phyloP scores from a whole-genome alignment of 2,329 filamentous ascomycete species.

The Colletotrichum euphorbiae region DNA sequence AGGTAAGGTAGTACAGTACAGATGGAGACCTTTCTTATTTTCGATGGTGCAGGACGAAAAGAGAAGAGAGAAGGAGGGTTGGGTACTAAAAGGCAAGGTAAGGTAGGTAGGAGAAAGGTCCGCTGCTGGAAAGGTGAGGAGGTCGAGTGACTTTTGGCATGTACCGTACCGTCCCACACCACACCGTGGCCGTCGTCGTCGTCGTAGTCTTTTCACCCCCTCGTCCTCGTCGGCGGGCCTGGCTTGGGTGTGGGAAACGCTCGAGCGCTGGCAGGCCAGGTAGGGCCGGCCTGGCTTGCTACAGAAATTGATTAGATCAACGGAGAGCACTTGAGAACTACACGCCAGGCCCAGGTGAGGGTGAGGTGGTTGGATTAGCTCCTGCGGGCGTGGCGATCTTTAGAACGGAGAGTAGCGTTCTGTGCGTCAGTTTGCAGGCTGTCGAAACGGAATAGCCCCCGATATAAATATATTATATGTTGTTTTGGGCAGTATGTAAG shows the following conservation, averaged over 20 bases:
- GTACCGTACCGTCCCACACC: constrained; percentile 22
- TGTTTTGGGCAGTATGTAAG: constrained; percentile 19
- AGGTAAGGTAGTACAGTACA: constrained; percentile 39
- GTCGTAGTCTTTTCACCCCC: constrained; percentile 3
- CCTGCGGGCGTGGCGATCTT: constrained; percentile 41
- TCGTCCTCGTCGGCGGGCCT: constrained; percentile 23
- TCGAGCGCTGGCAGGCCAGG: constrained; percentile 41
- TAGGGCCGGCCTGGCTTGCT: constrained; percentile 41
- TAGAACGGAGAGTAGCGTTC: constrained; percentile 31
- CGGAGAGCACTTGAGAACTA: constrained; percentile 41
- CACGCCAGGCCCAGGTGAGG: constrained; percentile 13
- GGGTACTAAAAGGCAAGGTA: constrained; percentile 20
- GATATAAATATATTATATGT: constrained; percentile 38
- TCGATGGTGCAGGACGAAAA: constrained; percentile 29
- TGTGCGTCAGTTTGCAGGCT: constrained; percentile 39
- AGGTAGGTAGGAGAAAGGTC: constrained; percentile 20
- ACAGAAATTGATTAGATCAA: constrained; percentile 45
- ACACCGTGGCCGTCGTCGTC: constrained; percentile 15
- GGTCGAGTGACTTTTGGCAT: constrained; percentile 42
- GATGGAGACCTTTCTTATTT: constrained; percentile 39
- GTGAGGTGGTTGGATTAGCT: constrained; percentile 30
- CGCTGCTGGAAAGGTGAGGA: constrained; percentile 1
- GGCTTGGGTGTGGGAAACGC: constrained; percentile 36
- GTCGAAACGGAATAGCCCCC: constrained; percentile 38
- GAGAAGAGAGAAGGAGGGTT: constrained; percentile 41